phyloP scores from a whole-genome alignment of 2,329 filamentous ascomycete species.

The Fusarium tanahbumbuense region DNA sequence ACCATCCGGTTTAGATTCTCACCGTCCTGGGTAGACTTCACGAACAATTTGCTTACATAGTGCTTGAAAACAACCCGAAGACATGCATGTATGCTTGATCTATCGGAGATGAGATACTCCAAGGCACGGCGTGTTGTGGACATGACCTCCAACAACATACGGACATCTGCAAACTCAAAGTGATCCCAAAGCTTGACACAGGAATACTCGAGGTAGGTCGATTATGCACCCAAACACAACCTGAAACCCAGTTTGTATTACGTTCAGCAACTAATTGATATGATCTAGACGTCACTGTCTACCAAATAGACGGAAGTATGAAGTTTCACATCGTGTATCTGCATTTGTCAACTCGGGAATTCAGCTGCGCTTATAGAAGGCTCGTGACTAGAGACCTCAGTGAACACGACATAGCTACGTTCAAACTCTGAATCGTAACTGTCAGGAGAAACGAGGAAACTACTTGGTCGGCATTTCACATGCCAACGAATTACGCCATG shows the following conservation, averaged over 20 bases:
- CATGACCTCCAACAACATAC: not conserved
- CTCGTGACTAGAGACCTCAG: not conserved
- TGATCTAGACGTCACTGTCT: not conserved
- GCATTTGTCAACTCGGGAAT: not conserved
- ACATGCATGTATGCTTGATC: not conserved
- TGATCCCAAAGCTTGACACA: not conserved
- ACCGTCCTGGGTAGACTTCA: slow-evolving; percentile 28
- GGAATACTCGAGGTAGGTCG: slow-evolving; percentile 7
- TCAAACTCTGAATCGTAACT: not conserved
- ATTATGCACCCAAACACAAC: not conserved
- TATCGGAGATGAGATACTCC: not conserved
- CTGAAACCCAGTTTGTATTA: not conserved
- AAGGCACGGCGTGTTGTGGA: not conserved
- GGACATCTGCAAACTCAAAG: not conserved
- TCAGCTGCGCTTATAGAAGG: not conserved
- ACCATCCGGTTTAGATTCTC: slow-evolving; percentile 31
- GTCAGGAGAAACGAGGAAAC: not conserved
- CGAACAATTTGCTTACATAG: not conserved
- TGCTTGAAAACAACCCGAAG: not conserved
- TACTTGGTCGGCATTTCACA: slow-evolving; percentile 8
- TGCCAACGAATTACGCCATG: slow-evolving; percentile 1
- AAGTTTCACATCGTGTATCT: not conserved
- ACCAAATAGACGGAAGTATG: not conserved
- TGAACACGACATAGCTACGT: not conserved
- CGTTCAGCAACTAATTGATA: not conserved